phyloP scores from a whole-genome alignment of 169 alveolate species.

The Plasmodium cynomolgi region DNA sequence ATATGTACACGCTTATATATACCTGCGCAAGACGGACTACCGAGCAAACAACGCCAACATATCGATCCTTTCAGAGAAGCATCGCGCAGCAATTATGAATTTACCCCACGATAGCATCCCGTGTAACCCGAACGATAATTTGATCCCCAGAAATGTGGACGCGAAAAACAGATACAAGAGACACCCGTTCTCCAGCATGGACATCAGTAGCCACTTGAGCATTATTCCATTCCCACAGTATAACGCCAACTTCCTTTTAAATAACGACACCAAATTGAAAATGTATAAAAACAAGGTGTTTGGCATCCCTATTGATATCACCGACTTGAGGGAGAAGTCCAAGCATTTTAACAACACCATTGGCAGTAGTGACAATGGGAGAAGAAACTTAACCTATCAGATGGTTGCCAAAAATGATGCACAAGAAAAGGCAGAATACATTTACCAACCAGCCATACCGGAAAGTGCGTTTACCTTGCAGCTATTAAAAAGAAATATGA shows the following conservation, averaged over 20 bases:
- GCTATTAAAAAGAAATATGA: background rate
- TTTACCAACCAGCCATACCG: background rate
- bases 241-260: background rate
- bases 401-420: background rate
- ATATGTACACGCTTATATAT: background rate
- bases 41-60: background rate
- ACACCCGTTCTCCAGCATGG: background rate
- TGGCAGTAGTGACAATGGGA: background rate
- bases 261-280: background rate
- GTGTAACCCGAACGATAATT: background rate
- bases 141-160: constrained; percentile 7
- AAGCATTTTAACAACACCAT: background rate
- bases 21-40: background rate
- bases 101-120: constrained; percentile 16
- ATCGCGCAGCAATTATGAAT: constrained; percentile 37
- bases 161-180: background rate
- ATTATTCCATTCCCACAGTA: background rate
- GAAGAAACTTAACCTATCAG: background rate
- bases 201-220: background rate
- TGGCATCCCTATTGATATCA: background rate
- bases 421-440: background rate
- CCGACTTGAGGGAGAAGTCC: background rate
- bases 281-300: constrained; percentile 27
- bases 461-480: background rate
- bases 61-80: background rate